Conservation (phyloP, 2,329 filamentous ascomycete species). For the Epichloe gansuensis region DNA sequence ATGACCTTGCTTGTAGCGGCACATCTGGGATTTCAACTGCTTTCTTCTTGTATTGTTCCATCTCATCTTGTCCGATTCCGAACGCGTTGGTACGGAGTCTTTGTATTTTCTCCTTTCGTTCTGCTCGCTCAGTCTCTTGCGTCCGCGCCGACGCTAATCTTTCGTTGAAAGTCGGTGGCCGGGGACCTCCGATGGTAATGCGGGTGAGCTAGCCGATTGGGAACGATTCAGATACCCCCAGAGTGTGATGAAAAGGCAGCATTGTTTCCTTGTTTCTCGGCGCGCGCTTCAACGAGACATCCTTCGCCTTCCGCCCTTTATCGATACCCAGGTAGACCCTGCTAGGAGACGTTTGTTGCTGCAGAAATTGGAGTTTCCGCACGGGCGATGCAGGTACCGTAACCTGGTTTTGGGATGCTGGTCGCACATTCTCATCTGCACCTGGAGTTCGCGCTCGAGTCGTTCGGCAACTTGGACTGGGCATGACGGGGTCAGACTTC, state of each 20-base stretch:
- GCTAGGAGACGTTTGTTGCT: constrained; percentile 60
- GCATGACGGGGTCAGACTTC: constrained; percentile 10
- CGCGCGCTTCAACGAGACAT: constrained; percentile 74
- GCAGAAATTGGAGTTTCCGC: constrained; percentile 37
- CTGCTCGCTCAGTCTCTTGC: constrained; percentile 38
- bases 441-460: constrained; percentile 17
- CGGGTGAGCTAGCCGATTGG: constrained; percentile 23
- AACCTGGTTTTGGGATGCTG: constrained; percentile 28
- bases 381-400: constrained; percentile 71
- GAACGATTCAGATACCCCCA: constrained; percentile 33
- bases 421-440: constrained; percentile 10
- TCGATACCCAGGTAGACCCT: constrained; percentile 78
- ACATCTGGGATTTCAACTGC: constrained; percentile 42
- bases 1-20: constrained; percentile 36
- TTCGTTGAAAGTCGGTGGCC: constrained; percentile 64
- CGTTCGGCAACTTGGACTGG: constrained; percentile 12
- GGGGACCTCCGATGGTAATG: constrained; percentile 19
- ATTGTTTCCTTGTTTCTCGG: constrained; percentile 30
- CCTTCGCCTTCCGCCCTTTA: constrained; percentile 67
- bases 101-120: constrained; percentile 40
- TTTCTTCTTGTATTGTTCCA: constrained; percentile 46
- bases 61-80: constrained; percentile 42
- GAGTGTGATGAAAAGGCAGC: constrained; percentile 10
- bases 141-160: constrained; percentile 60
- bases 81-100: constrained; percentile 44